Evolutionary conservation across 106 monocot species (phyloP), one percentile per base, ranked within the genome.

Genomic region (Dendrobium catenatum): DNA sequence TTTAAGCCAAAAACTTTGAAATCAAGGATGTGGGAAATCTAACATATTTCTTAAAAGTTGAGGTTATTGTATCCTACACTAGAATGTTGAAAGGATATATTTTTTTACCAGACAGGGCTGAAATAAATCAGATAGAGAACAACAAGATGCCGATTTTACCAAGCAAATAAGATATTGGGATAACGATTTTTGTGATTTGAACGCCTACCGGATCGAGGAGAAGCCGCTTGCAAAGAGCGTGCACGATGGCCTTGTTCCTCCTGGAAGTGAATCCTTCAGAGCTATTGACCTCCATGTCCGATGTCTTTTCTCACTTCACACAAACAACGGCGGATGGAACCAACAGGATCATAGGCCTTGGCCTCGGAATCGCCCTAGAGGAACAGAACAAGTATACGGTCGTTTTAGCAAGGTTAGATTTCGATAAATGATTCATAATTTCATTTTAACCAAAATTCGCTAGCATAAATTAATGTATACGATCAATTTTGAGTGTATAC

Each of bases 151-250:
- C 31, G 37, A 11, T 37, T 70, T 37, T 40, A 37, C 37, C 70
- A 16, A 33, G 37, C 29, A 13, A 37, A 15, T 4, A 1, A 33
- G 31, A 70, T 15, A 70, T 15, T 37, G 29, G 9, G 26, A 49
- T 19, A 76, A 76, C 29, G 41, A 9, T 74, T 44, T 43, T 44
- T 8, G 74, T 44, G 43, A 43, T 74, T 11, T 7, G 33, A 29
- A 48, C 33, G 43, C 78, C 80, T 56, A 89, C 88, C 27, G 83
- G 86, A 86, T 89, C 83, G 66, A 89, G n/a, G 29, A 79, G 78
- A 24, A 86, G 76, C 49, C 78, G 88, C 18, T 77, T 86, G 81
- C 81, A 86, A 24, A 89, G 88, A 42, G 88, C 88, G 56, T 37
- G 55, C 40, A 80, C 83, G 46, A 89, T 84, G 73, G 86, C 83